phyloP scores from a whole-genome alignment of 1,139 yeast species.

The Meyerozyma carpophila region DNA sequence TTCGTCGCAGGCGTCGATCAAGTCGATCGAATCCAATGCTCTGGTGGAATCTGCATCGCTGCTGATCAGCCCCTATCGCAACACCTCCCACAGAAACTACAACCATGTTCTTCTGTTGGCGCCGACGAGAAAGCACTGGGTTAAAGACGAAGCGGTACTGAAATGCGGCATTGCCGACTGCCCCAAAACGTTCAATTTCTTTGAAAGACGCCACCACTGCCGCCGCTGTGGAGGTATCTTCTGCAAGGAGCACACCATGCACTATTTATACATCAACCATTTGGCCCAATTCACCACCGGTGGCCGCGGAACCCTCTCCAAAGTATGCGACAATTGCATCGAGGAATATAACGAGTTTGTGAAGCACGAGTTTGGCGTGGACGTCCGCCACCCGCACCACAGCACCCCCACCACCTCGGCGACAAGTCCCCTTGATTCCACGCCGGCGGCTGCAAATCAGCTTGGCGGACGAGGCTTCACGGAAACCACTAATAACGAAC shows the following conservation, averaged over 20 bases:
- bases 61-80: slow-evolving; percentile 6
- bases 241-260: slow-evolving; percentile 64
- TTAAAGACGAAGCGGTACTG: slow-evolving; percentile 58
- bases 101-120: slow-evolving; percentile 34
- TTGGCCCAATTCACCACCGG: slow-evolving; percentile 73
- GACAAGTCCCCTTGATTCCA: slow-evolving; percentile 1
- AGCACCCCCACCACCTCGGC: slow-evolving; percentile 10
- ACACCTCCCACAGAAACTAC: slow-evolving; percentile 14
- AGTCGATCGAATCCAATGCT: slow-evolving; percentile 31
- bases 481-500: slow-evolving; percentile 17
- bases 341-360: slow-evolving; percentile 58
- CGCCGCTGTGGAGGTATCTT: slow-evolving; percentile 90
- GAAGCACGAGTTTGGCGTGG: slow-evolving; percentile 34
- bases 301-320: slow-evolving; percentile 64
- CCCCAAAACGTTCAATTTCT: slow-evolving; percentile 56
- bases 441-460: not conserved
- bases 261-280: slow-evolving; percentile 56
- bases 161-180: slow-evolving; percentile 62
- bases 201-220: slow-evolving; percentile 91
- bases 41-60: slow-evolving; percentile 23
- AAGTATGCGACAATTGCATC: slow-evolving; percentile 77
- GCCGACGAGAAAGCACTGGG: slow-evolving; percentile 74
- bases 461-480: not conserved
- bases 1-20: slow-evolving; percentile 19
- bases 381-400: slow-evolving; percentile 8